Conservation (phyloP, 1,284 basidiomycete genomes). For the Malassezia caprae region DNA sequence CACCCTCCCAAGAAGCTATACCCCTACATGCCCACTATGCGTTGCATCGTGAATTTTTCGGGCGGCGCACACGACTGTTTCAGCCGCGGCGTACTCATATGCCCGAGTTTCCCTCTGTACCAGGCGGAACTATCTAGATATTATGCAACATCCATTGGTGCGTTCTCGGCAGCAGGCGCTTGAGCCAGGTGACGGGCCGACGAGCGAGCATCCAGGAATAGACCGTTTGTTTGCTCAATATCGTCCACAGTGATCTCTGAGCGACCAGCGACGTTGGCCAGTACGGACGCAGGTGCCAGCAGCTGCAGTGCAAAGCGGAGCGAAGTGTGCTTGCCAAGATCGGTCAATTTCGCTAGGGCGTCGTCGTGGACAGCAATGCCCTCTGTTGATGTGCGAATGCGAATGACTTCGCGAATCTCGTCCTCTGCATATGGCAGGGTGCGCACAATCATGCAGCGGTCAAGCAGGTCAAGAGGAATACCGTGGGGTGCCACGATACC, state of each 20-base stretch:
- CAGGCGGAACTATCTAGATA: neutral
- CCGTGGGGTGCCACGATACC: slow-evolving; percentile 89
- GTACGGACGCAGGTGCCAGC: slow-evolving; percentile 81
- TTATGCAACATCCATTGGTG: slow-evolving; percentile 16
- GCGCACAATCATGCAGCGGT: slow-evolving; percentile 93
- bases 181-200: slow-evolving; percentile 20
- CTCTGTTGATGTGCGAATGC: slow-evolving; percentile 74
- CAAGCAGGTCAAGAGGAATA: slow-evolving; percentile 82
- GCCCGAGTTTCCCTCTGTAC: slow-evolving; percentile 7
- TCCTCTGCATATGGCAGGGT: slow-evolving; percentile 74
- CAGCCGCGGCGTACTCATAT: neutral
- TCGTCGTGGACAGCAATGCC: slow-evolving; percentile 66
- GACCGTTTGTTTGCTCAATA: slow-evolving; percentile 67
- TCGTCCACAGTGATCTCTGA: slow-evolving; percentile 74
- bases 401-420: slow-evolving; percentile 77
- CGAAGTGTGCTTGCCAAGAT: slow-evolving; percentile 72
- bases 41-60: slow-evolving; percentile 33
- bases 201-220: slow-evolving; percentile 83
- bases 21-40: slow-evolving; percentile 18
- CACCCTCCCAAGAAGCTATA: slow-evolving; percentile 7
- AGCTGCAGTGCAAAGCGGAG: slow-evolving; percentile 85
- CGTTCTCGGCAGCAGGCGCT: neutral
- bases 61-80: slow-evolving; percentile 20
- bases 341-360: slow-evolving; percentile 70
- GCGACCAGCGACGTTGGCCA: slow-evolving; percentile 66